These are phyloP conservation scores for Syzygium malaccense DNA, from an alignment of 441 rosid species.

Conservation along the genomic window DNA sequence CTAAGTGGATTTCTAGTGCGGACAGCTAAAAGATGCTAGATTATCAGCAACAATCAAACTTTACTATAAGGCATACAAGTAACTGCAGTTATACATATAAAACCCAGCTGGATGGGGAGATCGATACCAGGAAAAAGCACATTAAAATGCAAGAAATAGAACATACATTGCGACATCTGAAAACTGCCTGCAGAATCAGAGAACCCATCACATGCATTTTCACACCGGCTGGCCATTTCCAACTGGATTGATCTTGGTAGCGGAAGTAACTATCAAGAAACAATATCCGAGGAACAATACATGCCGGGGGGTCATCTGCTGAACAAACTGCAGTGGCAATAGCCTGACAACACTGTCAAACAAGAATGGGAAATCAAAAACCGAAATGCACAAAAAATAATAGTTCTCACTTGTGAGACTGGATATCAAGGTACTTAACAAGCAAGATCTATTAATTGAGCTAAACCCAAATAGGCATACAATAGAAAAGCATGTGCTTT, in stretches of 20 bases:
- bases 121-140: background rate
- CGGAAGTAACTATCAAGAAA: constrained; percentile 72
- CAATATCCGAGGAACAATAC: constrained; percentile 57
- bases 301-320: constrained; percentile 43
- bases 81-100: background rate
- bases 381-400: background rate
- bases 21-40: background rate
- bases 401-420: background rate
- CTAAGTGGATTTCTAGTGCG: background rate
- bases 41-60: background rate
- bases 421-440: background rate
- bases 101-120: background rate
- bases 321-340: constrained; percentile 61
- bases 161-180: constrained; percentile 69
- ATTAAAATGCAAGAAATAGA: background rate
- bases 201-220: constrained; percentile 85
- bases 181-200: constrained; percentile 78
- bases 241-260: constrained; percentile 43
- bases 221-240: constrained; percentile 67
- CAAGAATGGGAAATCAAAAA: background rate
- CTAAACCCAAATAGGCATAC: background rate
- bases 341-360: constrained; percentile 71
- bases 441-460: background rate
- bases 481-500: background rate
- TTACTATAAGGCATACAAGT: background rate